These are phyloP conservation scores for Primulina eburnea DNA, from an alignment of 257 asterid genomes.

Conservation along the genomic window DNA sequence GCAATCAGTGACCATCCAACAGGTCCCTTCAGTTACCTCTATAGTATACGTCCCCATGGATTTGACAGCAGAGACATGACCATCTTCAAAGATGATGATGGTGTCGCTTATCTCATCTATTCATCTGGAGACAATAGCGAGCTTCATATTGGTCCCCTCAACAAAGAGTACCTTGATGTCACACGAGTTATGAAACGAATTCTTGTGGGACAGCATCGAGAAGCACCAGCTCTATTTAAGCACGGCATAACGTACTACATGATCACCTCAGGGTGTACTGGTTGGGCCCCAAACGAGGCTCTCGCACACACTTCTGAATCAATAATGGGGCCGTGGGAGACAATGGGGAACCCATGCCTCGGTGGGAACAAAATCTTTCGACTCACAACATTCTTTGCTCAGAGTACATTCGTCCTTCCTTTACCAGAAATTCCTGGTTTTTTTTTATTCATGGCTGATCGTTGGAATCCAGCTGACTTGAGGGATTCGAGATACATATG, in stretches of 20 bases:
- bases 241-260: conserved; percentile 78
- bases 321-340: conserved; percentile 94
- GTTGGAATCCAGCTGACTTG: conserved; percentile 94
- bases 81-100: conserved; percentile 80
- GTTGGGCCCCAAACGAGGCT: conserved; percentile 98
- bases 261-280: conserved; percentile 96
- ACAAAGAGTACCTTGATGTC: conserved; percentile 55
- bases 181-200: conserved; percentile 47
- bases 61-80: conserved; percentile 97
- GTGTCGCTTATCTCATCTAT: conserved; percentile 72
- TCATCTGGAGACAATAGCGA: conserved; percentile 87
- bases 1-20: conserved; percentile 70
- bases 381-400: conserved; percentile 70
- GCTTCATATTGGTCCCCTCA: conserved; percentile 80
- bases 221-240: conserved; percentile 95
- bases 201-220: conserved; percentile 80
- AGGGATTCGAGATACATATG: conserved; percentile 89
- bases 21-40: conserved; percentile 78
- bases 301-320: conserved; percentile 88
- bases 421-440: conserved; percentile 56
- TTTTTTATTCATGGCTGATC: conserved; percentile 85
- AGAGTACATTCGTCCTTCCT: conserved; percentile 86
- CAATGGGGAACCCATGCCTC: conserved; percentile 86
- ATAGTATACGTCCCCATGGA: conserved; percentile 82
- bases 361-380: conserved; percentile 75